Conservation (phyloP, 2,329 filamentous ascomycete species). For the Pezizomycotina sp. region DNA sequence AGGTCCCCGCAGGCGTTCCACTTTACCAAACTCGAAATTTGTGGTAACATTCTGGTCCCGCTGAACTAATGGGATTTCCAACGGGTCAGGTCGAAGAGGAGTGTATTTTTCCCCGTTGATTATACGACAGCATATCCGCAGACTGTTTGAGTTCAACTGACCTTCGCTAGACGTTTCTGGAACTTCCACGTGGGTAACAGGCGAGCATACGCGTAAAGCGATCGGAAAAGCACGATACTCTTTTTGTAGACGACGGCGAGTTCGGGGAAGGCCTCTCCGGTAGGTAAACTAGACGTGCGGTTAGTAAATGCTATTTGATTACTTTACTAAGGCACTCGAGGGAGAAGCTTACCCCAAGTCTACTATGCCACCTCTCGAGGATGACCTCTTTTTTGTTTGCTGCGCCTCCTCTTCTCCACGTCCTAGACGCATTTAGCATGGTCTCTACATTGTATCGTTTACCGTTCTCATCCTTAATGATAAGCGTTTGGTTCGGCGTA, state of each 20-base stretch:
- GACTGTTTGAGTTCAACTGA: slow-evolving; percentile 41
- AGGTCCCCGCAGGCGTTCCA: slow-evolving; percentile 70
- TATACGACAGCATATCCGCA: slow-evolving; percentile 70
- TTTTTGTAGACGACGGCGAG: slow-evolving; percentile 93
- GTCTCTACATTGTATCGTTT: slow-evolving; percentile 88
- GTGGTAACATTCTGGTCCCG: slow-evolving; percentile 48
- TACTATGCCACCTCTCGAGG: slow-evolving; percentile 78
- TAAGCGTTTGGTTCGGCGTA: slow-evolving; percentile 69
- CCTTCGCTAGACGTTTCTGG: slow-evolving; percentile 55
- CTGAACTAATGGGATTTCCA: slow-evolving; percentile 55
- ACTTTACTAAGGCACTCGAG: not conserved
- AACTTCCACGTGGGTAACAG: slow-evolving; percentile 79
- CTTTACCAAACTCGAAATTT: slow-evolving; percentile 63
- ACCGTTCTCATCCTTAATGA: slow-evolving; percentile 72
- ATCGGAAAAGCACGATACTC: slow-evolving; percentile 83
- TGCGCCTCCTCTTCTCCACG: slow-evolving; percentile 19
- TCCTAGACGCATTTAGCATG: slow-evolving; percentile 50
- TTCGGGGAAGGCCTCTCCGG: slow-evolving; percentile 29
- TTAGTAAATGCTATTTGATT: slow-evolving; percentile 1
- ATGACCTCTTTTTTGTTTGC: slow-evolving; percentile 53
- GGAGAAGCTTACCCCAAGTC: slow-evolving; percentile 49
- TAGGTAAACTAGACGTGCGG: slow-evolving; percentile 4
- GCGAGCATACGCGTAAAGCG: slow-evolving; percentile 65
- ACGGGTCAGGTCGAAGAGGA: slow-evolving; percentile 45
- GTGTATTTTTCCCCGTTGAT: slow-evolving; percentile 41